Percentiles rank a stretch among this genome's conserved stretches.
phyloP scores from a whole-genome alignment of 495 filamentous ascomycete species.

The Pyrenula aspistea region DNA sequence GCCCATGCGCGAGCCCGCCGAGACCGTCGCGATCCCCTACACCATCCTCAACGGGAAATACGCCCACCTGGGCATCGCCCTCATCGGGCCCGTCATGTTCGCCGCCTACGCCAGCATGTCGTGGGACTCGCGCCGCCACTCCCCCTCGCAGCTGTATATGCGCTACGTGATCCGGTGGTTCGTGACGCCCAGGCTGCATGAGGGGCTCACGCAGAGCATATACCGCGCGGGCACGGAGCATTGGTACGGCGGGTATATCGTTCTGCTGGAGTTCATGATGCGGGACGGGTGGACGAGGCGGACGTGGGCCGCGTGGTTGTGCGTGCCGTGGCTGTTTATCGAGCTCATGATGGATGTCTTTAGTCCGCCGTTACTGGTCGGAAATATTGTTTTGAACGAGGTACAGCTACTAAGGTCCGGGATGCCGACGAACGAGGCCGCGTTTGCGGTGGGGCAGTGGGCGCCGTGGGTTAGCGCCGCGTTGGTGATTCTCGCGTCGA shows the following conservation, averaged over 20 bases:
- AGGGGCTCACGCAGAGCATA: background rate
- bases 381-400: conserved; percentile 12
- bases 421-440: background rate
- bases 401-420: background rate
- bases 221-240: background rate
- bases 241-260: background rate
- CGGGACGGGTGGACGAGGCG: background rate
- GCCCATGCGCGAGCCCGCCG: background rate
- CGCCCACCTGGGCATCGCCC: background rate
- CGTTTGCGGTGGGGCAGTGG: background rate
- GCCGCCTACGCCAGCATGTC: background rate
- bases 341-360: conserved; percentile 20
- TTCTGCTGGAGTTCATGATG: background rate
- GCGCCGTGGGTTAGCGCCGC: background rate
- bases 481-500: background rate
- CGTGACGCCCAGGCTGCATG: background rate
- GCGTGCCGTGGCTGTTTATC: background rate
- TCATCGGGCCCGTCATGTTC: background rate
- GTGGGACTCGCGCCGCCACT: background rate
- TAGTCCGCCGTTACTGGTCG: conserved; percentile 18
- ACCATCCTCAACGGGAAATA: background rate
- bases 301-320: background rate
- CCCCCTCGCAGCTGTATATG: background rate
- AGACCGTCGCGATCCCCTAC: background rate
- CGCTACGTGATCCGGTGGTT: background rate